Evolutionary conservation across 805 yeast species (phyloP), one percentile per base, ranked within the genome.

Genomic region (Candida corydali): DNA sequence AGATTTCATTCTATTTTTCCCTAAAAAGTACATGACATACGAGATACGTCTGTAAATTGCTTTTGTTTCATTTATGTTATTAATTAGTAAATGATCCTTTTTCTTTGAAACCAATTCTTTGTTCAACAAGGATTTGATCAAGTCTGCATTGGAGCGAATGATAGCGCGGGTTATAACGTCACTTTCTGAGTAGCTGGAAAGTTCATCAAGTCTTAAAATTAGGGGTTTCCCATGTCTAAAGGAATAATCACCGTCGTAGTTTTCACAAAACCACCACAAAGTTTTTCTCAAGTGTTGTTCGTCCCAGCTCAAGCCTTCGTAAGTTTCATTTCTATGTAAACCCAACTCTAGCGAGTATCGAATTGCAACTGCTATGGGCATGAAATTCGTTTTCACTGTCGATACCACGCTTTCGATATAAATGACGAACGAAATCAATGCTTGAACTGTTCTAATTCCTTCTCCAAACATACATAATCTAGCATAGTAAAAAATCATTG

Each of bases 381-480:
- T 50, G 41, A 55, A 57, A 36, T 55, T 59, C 23, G 59, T 55
- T 28, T 52, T 52, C 20, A 59, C 56, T 22, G 53, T 50, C 6
- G 58, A 45, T 10, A 53, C 44, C 5, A 61, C 42, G 6, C 48
- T 46, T 38, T 55, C 69, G 23, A 69, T 53, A 41, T 62, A 73
- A 4, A 58, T 40, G 1, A 70, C 54, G 30, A 81, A 51, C 15
- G 80, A 45, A 16, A 82, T 42, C 7, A 78, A 56, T 0, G 76
- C 83, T 47, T 69, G 77, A 11, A 78, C 55, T 3, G 79, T 67
- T 26, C 57, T 55, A 0, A 74, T 35, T 8, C 55, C 57, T 0
- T 73, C 35, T 8, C 80, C 82, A 41, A 74, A 80, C 43, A 75
- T 70, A 23, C 69, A 48, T 2, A 74, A 57, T 6, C 76, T 51